Conservation (phyloP, 345 rosid genomes). For the Erodium maritimum region DNA sequence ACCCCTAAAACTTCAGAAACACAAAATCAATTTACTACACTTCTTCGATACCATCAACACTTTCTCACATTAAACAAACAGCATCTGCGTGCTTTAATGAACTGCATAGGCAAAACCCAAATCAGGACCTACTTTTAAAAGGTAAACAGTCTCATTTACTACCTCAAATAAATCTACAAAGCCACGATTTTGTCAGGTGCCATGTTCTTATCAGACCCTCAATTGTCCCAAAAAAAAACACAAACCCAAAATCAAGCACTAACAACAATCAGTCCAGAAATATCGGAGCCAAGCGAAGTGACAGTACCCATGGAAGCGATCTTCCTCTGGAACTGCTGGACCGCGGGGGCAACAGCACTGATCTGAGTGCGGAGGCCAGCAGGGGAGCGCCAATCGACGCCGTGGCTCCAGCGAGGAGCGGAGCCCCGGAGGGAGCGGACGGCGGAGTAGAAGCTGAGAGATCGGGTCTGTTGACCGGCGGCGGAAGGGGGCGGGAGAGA, state of each 20-base stretch:
- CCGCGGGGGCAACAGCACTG: conserved; percentile 43
- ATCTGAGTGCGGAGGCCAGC: conserved; percentile 41
- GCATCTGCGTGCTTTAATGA: no score
- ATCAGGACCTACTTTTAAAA: no score
- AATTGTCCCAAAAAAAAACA: background rate
- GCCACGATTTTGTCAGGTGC: no score
- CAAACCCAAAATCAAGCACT: background rate
- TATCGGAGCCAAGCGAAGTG: background rate
- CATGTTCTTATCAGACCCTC: no score
- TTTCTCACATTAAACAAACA: no score
- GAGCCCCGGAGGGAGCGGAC: conserved; percentile 18
- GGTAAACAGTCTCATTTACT: no score
- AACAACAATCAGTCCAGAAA: conserved; percentile 4
- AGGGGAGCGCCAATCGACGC: conserved; percentile 42
- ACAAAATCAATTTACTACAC: no score
- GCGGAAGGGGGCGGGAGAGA: conserved; percentile 9
- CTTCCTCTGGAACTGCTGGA: conserved; percentile 51
- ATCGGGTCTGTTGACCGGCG: conserved; percentile 25
- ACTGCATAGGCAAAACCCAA: no score
- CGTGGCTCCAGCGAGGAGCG: conserved; percentile 53
- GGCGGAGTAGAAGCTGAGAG: conserved; percentile 30
- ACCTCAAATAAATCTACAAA: no score
- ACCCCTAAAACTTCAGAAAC: no score
- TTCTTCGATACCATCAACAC: no score
- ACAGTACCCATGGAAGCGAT: conserved; percentile 73